A percentile compares a stretch with the other conserved stretches of the same genome.
These are phyloP conservation scores for Botryotinia calthae DNA, from an alignment of 2,329 filamentous ascomycete species.

Conservation along the genomic window DNA sequence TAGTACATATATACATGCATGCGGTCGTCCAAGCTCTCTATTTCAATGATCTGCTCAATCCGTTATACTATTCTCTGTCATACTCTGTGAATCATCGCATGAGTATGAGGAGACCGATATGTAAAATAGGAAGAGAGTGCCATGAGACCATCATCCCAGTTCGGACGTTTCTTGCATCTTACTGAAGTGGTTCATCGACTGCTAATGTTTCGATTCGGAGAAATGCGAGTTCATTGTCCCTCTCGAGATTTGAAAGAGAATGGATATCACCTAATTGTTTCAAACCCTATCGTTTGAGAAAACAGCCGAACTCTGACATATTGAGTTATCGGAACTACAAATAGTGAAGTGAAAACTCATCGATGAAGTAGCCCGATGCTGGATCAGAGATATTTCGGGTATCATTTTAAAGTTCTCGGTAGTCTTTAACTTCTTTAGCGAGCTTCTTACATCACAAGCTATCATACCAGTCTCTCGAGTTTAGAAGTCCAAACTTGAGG, in stretches of 20 bases:
- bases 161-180: background rate
- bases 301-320: background rate
- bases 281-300: background rate
- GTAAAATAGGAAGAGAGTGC: too few relatives aligned
- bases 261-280: background rate
- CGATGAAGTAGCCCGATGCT: background rate
- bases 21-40: too few relatives aligned
- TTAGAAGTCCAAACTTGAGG: background rate
- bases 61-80: too few relatives aligned
- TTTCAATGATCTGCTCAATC: too few relatives aligned
- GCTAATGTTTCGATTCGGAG: background rate
- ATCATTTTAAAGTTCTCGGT: background rate
- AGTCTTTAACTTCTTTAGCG: background rate
- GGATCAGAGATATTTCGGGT: background rate
- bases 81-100: too few relatives aligned
- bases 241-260: background rate
- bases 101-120: too few relatives aligned
- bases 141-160: background rate
- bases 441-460: background rate
- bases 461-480: background rate
- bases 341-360: background rate
- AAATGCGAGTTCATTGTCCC: background rate
- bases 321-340: background rate
- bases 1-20: too few relatives aligned
- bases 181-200: background rate